Conservation (phyloP, 148 eudicot genomes). For the Nepenthes gracilis region DNA sequence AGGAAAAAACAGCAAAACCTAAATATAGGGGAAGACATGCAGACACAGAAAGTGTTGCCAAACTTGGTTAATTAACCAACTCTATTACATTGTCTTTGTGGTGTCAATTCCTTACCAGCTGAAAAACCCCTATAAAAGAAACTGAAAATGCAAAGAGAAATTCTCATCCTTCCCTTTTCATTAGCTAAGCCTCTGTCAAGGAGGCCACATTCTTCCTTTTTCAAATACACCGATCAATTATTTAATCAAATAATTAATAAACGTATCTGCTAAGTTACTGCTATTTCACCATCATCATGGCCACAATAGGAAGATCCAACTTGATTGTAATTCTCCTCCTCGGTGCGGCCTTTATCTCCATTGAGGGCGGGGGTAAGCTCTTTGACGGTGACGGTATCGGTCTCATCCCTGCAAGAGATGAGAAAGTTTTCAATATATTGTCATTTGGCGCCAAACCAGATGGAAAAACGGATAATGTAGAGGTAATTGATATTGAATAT, state of each 20-base stretch:
- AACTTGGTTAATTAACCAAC: neutral
- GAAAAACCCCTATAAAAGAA: neutral
- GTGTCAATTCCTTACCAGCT: neutral
- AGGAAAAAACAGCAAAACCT: neutral
- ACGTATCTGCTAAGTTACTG: neutral
- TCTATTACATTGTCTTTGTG: neutral
- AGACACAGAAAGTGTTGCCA: neutral
- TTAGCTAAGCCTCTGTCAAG: neutral
- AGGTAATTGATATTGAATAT: constrained; percentile 13
- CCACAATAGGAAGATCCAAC: constrained; percentile 9
- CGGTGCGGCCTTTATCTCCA: neutral
- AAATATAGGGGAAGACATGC: neutral
- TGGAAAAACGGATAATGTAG: constrained; percentile 19
- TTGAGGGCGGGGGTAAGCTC: constrained; percentile 7
- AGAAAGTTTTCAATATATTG: constrained; percentile 28
- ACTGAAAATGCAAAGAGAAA: neutral
- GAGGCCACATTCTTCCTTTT: neutral
- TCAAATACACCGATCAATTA: neutral
- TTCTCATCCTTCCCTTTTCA: neutral
- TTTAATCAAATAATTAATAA: too few species aligned
- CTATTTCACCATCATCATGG: neutral
- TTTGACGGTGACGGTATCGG: constrained; percentile 22
- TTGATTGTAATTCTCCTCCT: constrained; percentile 5
- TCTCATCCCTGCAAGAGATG: constrained; percentile 13
- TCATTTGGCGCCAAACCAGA: constrained; percentile 35